phyloP scores from a whole-genome alignment of 176 grass and related monocot genomes.

The Cymbopogon citratus region DNA sequence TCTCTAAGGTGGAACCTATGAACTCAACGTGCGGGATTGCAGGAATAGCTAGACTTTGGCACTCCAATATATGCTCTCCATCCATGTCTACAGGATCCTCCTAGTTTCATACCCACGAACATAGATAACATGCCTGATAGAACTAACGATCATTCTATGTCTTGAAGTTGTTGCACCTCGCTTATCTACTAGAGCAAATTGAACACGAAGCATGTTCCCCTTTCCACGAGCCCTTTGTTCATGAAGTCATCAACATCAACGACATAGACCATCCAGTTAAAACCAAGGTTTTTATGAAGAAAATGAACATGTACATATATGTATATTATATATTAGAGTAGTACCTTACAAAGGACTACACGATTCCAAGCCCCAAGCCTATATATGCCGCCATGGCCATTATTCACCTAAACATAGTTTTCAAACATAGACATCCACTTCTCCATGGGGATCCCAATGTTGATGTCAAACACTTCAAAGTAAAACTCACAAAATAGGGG shows the following conservation, averaged over 20 bases:
- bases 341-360: conserved; percentile 72
- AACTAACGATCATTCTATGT: conserved; percentile 1
- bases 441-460: conserved; percentile 57
- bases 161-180: conserved; percentile 2
- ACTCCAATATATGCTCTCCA: conserved; percentile 52
- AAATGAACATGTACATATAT: no score
- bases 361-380: conserved; percentile 70
- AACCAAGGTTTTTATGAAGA: no score
- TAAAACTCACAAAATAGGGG: conserved; percentile 36
- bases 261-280: no score
- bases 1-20: conserved; percentile 39
- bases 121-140: conserved; percentile 36
- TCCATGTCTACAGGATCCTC: conserved; percentile 59
- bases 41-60: conserved; percentile 40
- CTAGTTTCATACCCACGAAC: conserved; percentile 52
- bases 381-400: conserved; percentile 61
- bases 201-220: conserved; percentile 19
- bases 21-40: neutral
- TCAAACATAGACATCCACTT: conserved; percentile 68
- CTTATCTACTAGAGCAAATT: conserved; percentile 44
- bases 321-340: neutral
- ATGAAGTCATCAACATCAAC: conserved; percentile 8
- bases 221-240: conserved; percentile 48
- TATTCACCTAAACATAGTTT: conserved; percentile 73
- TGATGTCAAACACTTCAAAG: conserved; percentile 73